Percentiles rank a stretch among this genome's conserved stretches.
These are phyloP conservation scores for Corymbia maculata DNA, from an alignment of 345 rosid species.

Conservation along the genomic window DNA sequence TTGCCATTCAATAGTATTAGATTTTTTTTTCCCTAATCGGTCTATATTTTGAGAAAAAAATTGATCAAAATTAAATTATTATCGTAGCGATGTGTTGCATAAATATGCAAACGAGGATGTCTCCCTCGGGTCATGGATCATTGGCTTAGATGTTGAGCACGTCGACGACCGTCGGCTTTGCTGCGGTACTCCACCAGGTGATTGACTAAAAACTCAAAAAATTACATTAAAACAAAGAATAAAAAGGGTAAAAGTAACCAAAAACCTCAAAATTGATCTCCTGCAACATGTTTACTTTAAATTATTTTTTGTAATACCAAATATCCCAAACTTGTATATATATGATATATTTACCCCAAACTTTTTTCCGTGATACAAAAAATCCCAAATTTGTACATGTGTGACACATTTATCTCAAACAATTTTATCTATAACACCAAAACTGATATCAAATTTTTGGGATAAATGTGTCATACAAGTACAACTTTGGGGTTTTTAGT, in stretches of 20 bases:
- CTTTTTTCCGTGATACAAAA: no score
- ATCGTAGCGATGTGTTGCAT: constrained; percentile 43
- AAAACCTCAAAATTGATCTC: no score
- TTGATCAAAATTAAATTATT: neutral
- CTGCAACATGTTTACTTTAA: no score
- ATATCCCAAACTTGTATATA: no score
- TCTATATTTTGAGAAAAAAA: accelerated
- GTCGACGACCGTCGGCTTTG: constrained; percentile 46
- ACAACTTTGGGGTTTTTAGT: no score
- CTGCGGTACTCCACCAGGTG: constrained; percentile 80
- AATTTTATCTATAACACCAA: no score
- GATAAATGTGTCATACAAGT: no score
- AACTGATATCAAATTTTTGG: no score
- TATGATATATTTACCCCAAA: no score
- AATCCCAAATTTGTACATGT: no score
- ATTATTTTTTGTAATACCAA: no score
- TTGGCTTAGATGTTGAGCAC: constrained; percentile 33
- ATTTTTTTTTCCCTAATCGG: neutral
- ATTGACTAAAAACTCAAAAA: neutral
- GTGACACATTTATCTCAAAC: no score
- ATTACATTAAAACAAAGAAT: neutral
- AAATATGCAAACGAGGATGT: constrained; percentile 42
- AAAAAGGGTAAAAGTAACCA: neutral
- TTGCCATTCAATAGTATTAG: neutral
- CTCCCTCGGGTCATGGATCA: constrained; percentile 37